These are phyloP conservation scores for Rhinocladiella mackenziei DNA, from an alignment of 2,329 filamentous ascomycete species.

Conservation along the genomic window DNA sequence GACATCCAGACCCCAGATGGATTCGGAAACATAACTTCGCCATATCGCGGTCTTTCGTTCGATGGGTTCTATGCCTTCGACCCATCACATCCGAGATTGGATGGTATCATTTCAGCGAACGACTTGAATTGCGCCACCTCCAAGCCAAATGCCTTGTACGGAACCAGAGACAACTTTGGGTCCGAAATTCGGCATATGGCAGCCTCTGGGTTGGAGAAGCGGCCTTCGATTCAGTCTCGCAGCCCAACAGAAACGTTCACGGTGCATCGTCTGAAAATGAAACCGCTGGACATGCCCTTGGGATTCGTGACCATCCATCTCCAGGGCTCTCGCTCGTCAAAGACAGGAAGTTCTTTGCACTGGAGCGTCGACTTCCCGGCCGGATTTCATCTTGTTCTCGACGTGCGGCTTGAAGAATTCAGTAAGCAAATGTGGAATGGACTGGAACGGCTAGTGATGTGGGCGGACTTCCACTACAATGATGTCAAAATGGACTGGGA, in stretches of 20 bases:
- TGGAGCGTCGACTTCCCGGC: conserved; percentile 30
- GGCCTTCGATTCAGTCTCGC: conserved; percentile 12
- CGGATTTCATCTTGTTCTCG: conserved; percentile 28
- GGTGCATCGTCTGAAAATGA: conserved; percentile 26
- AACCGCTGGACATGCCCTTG: conserved; percentile 29
- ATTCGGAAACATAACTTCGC: conserved; percentile 14
- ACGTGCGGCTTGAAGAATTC: conserved; percentile 27
- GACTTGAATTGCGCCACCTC: conserved; percentile 32
- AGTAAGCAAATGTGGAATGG: conserved; percentile 23
- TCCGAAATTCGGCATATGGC: background rate
- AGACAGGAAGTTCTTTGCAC: conserved; percentile 6
- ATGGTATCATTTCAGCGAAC: conserved; percentile 22
- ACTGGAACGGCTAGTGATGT: conserved; percentile 25
- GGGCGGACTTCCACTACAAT: conserved; percentile 29
- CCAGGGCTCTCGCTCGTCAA: conserved; percentile 6
- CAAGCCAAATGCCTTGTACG: conserved; percentile 31
- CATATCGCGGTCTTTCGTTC: conserved; percentile 25
- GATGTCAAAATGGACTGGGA: conserved; percentile 29
- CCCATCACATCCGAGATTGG: conserved; percentile 21
- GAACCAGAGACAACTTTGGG: conserved; percentile 21
- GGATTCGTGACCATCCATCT: conserved; percentile 18
- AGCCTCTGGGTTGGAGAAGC: background rate
- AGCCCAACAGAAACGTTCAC: conserved; percentile 21
- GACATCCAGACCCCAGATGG: conserved; percentile 20
- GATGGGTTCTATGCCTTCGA: conserved; percentile 25